A percentile compares a stretch with the other conserved stretches of the same genome.
Conservation (phyloP, 164 flowering plant genomes). For the Berberis thunbergii region DNA sequence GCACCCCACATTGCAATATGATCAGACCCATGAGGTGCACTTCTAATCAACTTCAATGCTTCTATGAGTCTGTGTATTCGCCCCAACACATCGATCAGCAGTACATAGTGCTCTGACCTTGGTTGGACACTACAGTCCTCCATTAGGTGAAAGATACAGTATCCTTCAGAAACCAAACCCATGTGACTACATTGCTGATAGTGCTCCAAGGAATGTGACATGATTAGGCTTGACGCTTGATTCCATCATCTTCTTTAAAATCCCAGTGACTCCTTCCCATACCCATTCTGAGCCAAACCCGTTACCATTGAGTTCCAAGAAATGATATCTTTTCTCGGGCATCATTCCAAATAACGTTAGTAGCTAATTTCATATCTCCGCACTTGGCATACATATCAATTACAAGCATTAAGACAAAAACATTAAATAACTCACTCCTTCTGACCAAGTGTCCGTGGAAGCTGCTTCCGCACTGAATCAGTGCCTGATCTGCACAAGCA, state of each 20-base stretch:
- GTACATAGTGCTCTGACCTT: slow-evolving; percentile 47
- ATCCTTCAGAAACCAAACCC: slow-evolving; percentile 43
- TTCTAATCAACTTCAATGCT: slow-evolving; percentile 42
- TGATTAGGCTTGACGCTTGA: slow-evolving; percentile 34
- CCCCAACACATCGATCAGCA: slow-evolving; percentile 51
- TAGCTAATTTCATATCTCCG: slow-evolving; percentile 46
- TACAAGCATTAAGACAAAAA: slow-evolving; percentile 46
- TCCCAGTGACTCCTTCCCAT: slow-evolving; percentile 30
- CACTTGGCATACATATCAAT: slow-evolving; percentile 65
- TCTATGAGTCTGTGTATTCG: slow-evolving; percentile 38
- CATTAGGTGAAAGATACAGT: slow-evolving; percentile 29
- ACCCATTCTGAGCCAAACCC: slow-evolving; percentile 57
- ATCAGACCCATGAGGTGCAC: slow-evolving; percentile 21
- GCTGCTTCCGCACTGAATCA: slow-evolving; percentile 42
- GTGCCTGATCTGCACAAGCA: slow-evolving; percentile 57
- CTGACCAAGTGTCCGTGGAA: slow-evolving; percentile 44
- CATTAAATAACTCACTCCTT: slow-evolving; percentile 18
- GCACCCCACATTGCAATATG: slow-evolving; percentile 54
- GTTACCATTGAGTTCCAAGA: slow-evolving; percentile 62
- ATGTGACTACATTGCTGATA: slow-evolving; percentile 60
- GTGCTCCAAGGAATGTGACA: slow-evolving; percentile 57
- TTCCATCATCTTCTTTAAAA: slow-evolving; percentile 36
- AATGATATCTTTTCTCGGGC: slow-evolving; percentile 37
- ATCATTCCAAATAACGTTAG: slow-evolving; percentile 30
- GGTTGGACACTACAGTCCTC: slow-evolving; percentile 36